phyloP scores from a whole-genome alignment of 768 basidiomycete genomes.

The Grammothele lineata region DNA sequence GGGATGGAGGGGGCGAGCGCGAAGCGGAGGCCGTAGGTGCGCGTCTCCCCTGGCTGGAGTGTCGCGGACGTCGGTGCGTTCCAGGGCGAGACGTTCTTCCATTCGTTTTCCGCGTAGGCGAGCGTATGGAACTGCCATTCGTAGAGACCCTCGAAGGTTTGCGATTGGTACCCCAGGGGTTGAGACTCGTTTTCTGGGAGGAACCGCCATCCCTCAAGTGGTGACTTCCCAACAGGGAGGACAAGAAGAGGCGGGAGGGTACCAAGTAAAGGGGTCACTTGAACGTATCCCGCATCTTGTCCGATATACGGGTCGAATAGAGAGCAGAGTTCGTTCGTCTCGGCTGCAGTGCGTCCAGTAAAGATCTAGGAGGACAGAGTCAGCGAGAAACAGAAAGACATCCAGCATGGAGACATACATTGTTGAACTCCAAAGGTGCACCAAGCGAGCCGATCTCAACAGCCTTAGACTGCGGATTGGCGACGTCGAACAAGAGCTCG shows the following conservation, averaged over 20 bases:
- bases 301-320: conserved; percentile 57
- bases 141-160: conserved; percentile 56
- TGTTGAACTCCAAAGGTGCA: conserved; percentile 52
- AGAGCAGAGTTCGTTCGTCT: conserved; percentile 49
- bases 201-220: conserved; percentile 59
- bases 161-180: conserved; percentile 49
- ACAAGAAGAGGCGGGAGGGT: conserved; percentile 50
- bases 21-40: conserved; percentile 53
- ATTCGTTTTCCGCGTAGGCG: conserved; percentile 53
- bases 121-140: conserved; percentile 60
- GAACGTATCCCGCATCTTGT: conserved; percentile 51
- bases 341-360: conserved; percentile 45
- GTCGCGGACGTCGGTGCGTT: conserved; percentile 47
- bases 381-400: too few relatives aligned
- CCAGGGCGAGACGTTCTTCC: conserved; percentile 49
- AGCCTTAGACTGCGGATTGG: conserved; percentile 40
- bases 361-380: conserved; percentile 39
- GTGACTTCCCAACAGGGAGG: conserved; percentile 37
- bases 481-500: conserved; percentile 47
- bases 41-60: conserved; percentile 42
- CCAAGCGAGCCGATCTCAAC: conserved; percentile 54
- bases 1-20: conserved; percentile 46
- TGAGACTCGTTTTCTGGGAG: conserved; percentile 44
- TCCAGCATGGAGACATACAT: conserved; percentile 30
- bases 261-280: conserved; percentile 48